Conservation (phyloP, 306 rosid species). For the Malus asiatica region DNA sequence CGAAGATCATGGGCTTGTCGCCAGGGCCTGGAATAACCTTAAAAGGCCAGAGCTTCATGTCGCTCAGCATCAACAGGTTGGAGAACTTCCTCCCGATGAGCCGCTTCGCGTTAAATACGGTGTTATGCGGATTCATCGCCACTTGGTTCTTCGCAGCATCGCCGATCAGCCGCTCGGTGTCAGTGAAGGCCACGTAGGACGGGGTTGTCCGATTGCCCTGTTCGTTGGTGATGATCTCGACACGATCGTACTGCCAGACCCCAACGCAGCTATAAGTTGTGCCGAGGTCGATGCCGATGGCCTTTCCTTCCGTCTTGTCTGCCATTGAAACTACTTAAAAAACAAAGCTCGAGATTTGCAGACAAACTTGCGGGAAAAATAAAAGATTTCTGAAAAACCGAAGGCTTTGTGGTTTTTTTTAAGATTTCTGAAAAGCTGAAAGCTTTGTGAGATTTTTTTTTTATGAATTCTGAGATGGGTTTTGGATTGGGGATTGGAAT, state of each 20-base stretch:
- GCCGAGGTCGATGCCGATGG: slow-evolving; percentile 84
- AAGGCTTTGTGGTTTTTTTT: neutral
- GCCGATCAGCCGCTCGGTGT: slow-evolving; percentile 72
- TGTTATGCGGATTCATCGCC: slow-evolving; percentile 78
- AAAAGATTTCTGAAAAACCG: neutral
- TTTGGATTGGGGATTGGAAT: neutral
- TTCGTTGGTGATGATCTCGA: slow-evolving; percentile 76
- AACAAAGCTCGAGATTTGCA: neutral
- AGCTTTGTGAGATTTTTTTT: neutral
- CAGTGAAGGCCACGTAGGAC: slow-evolving; percentile 84
- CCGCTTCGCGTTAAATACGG: slow-evolving; percentile 78
- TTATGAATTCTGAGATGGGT: neutral
- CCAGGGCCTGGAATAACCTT: slow-evolving; percentile 51
- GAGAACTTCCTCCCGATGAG: slow-evolving; percentile 64
- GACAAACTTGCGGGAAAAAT: neutral
- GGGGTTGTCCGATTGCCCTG: slow-evolving; percentile 92
- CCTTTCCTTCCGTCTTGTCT: slow-evolving; percentile 55
- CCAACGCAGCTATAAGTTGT: slow-evolving; percentile 92
- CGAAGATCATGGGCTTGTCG: slow-evolving; percentile 70
- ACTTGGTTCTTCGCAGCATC: slow-evolving; percentile 89
- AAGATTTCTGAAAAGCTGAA: too few species aligned
- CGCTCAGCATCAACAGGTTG: slow-evolving; percentile 52
- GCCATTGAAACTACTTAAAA: slow-evolving; percentile 34
- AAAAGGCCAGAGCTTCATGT: slow-evolving; percentile 87
- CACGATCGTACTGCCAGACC: slow-evolving; percentile 75